Percentiles rank a stretch among this genome's conserved stretches.
Evolutionary conservation across 2,329 filamentous ascomycete species (phyloP).

Genomic region (Penicillium sp.): DNA sequence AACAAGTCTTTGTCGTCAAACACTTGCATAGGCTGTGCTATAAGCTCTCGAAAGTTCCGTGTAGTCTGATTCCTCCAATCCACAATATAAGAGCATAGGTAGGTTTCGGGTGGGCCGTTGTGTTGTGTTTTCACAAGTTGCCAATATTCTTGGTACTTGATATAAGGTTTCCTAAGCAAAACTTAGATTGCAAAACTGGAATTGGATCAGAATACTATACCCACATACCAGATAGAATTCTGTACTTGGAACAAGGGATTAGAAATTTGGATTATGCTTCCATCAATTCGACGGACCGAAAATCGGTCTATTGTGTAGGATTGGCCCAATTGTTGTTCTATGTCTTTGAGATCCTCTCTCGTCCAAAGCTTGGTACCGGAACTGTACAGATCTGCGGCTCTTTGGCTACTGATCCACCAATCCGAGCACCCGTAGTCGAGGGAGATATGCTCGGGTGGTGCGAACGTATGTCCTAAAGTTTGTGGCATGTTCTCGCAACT

Average conservation of each 20-base stretch:
- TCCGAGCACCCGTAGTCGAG: constrained; percentile 20
- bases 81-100: constrained; percentile 22
- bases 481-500: constrained; percentile 16
- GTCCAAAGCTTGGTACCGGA: constrained; percentile 19
- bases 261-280: constrained; percentile 19
- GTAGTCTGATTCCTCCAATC: constrained; percentile 21
- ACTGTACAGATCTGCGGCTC: constrained; percentile 19
- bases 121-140: constrained; percentile 19
- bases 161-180: constrained; percentile 17
- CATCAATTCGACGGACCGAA: constrained; percentile 21
- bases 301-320: constrained; percentile 18
- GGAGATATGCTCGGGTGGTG: neutral
- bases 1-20: constrained; percentile 18
- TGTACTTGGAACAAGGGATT: constrained; percentile 21
- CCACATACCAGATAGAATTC: constrained; percentile 23
- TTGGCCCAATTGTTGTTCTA: constrained; percentile 20
- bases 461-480: neutral
- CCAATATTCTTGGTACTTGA: constrained; percentile 23
- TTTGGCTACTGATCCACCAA: constrained; percentile 23
- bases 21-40: constrained; percentile 18
- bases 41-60: constrained; percentile 20
- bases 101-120: constrained; percentile 17
- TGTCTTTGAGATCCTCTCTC: constrained; percentile 20
- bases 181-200: constrained; percentile 12
- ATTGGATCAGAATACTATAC: constrained; percentile 11